Conservation (phyloP, 2,329 filamentous ascomycete genomes). For the Aspergillus floridensis region DNA sequence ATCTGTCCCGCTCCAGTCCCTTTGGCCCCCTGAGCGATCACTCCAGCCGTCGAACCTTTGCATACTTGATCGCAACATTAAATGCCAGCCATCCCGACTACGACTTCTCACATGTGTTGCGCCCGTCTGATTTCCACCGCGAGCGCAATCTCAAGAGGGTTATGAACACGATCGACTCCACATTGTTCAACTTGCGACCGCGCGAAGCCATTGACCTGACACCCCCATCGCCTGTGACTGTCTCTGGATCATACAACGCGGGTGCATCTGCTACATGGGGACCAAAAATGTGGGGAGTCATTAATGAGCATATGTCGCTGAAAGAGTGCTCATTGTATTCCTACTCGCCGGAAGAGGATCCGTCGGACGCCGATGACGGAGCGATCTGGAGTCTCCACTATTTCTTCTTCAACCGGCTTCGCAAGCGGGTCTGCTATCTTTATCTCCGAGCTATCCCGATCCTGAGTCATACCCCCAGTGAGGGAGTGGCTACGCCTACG, state of each 20-base stretch:
- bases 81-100: conserved; percentile 97
- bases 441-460: conserved; percentile 80
- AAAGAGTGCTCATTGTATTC: conserved; percentile 86
- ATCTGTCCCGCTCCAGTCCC: conserved; percentile 82
- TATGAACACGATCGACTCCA: conserved; percentile 84
- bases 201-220: conserved; percentile 45
- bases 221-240: conserved; percentile 41
- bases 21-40: conserved; percentile 89
- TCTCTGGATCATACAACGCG: conserved; percentile 48
- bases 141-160: conserved; percentile 77
- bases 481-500: conserved; percentile 40
- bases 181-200: conserved; percentile 80
- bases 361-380: conserved; percentile 88
- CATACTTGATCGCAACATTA: conserved; percentile 91
- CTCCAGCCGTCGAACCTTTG: conserved; percentile 85
- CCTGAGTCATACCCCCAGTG: conserved; percentile 66
- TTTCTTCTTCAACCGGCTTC: conserved; percentile 93
- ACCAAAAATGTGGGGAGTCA: conserved; percentile 83
- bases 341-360: conserved; percentile 84
- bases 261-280: conserved; percentile 69
- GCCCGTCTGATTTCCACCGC: conserved; percentile 83
- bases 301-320: conserved; percentile 92
- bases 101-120: conserved; percentile 89
- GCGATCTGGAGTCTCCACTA: conserved; percentile 95
- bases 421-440: conserved; percentile 90